phyloP scores from a whole-genome alignment of 148 eudicot genomes.

The Salicornia ramosissima region DNA sequence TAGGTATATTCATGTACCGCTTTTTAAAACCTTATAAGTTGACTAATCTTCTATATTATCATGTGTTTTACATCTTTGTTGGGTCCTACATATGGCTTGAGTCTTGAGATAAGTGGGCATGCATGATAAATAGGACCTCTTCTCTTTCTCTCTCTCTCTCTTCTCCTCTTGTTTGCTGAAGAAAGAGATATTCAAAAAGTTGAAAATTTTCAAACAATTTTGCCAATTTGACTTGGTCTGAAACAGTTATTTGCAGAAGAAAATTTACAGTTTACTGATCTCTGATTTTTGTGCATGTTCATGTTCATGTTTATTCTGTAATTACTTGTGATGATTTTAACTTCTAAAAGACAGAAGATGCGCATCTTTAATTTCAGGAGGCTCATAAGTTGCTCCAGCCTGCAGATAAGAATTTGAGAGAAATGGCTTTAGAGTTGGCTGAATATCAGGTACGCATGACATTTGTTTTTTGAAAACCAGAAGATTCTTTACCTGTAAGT shows the following conservation, averaged over 20 bases:
- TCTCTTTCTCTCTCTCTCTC: no score
- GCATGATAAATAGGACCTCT: no score
- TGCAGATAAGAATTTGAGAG: slow-evolving; percentile 74
- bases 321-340: not conserved
- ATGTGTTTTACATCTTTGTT: no score
- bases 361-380: slow-evolving; percentile 46
- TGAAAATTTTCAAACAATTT: no score
- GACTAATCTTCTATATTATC: no score
- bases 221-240: no score
- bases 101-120: no score
- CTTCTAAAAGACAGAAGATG: not conserved
- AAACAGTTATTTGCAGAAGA: not conserved
- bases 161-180: no score
- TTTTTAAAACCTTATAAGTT: no score
- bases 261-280: not conserved
- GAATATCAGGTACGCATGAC: slow-evolving; percentile 78
- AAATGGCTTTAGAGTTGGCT: slow-evolving; percentile 93
- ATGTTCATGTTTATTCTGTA: not conserved
- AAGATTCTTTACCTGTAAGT: not conserved
- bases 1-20: no score
- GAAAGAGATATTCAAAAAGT: no score
- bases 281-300: not conserved
- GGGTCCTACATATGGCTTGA: no score
- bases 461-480: slow-evolving; percentile 1
- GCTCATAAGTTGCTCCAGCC: slow-evolving; percentile 90